phyloP scores from a whole-genome alignment of 352 stramenopile genomes.

The Pythium brassicae region DNA sequence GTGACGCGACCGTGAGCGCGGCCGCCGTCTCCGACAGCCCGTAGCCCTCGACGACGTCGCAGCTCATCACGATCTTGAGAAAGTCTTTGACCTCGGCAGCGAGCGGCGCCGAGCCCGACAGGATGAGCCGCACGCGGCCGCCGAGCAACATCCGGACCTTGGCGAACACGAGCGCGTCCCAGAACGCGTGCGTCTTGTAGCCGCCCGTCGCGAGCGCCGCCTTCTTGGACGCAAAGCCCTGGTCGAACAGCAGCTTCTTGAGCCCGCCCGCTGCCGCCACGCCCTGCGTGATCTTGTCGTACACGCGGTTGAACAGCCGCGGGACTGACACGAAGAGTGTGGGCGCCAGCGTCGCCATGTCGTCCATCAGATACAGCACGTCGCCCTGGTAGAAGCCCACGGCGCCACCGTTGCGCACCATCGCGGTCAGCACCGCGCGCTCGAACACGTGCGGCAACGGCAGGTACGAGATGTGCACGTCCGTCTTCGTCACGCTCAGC shows the following conservation, averaged over 20 bases:
- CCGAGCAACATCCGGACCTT: constrained; percentile 93
- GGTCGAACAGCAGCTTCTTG: constrained; percentile 70
- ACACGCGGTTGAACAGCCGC: constrained; percentile 95
- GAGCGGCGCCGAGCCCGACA: constrained; percentile 93
- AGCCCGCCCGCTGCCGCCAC: constrained; percentile 51
- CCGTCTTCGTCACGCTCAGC: constrained; percentile 28
- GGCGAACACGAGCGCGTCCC: constrained; percentile 94
- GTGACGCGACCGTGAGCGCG: constrained; percentile 62
- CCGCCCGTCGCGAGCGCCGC: constrained; percentile 40
- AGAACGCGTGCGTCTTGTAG: constrained; percentile 79
- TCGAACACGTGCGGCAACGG: constrained; percentile 97
- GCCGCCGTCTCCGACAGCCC: constrained; percentile 94
- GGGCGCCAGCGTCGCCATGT: constrained; percentile 89
- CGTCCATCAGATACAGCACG: constrained; percentile 89
- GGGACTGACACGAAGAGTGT: constrained; percentile 94
- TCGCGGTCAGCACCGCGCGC: constrained; percentile 79
- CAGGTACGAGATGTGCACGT: constrained; percentile 96
- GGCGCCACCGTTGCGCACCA: constrained; percentile 81
- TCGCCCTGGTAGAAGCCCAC: constrained; percentile 83
- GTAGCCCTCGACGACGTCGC: constrained; percentile 93
- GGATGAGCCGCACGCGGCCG: constrained; percentile 84
- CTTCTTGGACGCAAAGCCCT: constrained; percentile 56
- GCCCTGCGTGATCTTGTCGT: constrained; percentile 93
- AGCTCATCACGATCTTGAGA: constrained; percentile 93
- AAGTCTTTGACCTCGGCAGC: constrained; percentile 94